Evolutionary conservation across 148 eudicot genomes (phyloP), one percentile per base, ranked within the genome.

Genomic region (Vaccinium macrocarpon): DNA sequence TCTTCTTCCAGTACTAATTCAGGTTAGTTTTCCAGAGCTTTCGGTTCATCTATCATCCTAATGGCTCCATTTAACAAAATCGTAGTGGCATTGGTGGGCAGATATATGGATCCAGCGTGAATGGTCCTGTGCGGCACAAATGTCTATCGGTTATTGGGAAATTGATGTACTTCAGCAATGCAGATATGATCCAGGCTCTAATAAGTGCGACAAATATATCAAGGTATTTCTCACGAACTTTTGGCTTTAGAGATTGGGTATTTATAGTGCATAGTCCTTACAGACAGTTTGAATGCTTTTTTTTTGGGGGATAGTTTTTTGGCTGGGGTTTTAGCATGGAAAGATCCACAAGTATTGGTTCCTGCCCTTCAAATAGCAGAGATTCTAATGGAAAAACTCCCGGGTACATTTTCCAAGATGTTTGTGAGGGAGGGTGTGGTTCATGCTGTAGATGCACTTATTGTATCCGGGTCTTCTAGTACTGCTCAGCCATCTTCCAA

Each of bases 61-160:
- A 25, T 35, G 71, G 49, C 62, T 19, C 7, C 8, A 21, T 79
- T 38, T n/a, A 62, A 53, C 73, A 80, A 72, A 85, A 79, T 62
- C 79, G 76, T 71, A 38, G 25, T 25, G 55, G 70, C 46, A n/a
- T 35, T 66, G 61, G 78, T 62, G 16, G 85, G 85, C 92, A 97
- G 99, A 90, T 97, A 19, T 94, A 97, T 85, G 99, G 99, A 62
- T 95, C 99, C 85, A 97, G 99, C 83, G 99, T 97, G 68, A 97
- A 92, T 91, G 97, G 98, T 66, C 93, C 98, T 86, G 99, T 97
- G 75, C 98, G 99, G 59, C 96, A 95, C 92, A 97, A 94, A 87
- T 97, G 99, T 80, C 98, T 97, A 80, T 95, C 99, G 5, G 96
- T 91, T 87, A 93, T 95, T 72, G 98, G 98, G 79, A 97, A 97